Evolutionary conservation across 768 basidiomycete species (phyloP).

Genomic region (Boletus subcaerulescens): DNA sequence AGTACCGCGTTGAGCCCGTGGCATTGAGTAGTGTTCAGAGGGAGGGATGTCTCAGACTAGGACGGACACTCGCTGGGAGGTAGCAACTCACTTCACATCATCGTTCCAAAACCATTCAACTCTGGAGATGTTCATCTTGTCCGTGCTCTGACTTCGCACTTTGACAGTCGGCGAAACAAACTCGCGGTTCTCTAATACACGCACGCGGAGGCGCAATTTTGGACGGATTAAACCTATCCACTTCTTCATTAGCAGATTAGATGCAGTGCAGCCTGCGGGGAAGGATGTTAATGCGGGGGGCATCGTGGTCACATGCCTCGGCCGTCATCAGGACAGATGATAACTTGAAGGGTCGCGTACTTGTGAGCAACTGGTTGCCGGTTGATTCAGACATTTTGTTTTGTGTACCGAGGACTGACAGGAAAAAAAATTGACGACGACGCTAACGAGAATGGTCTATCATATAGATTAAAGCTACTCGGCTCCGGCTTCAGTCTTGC

Average conservation of each 20-base stretch:
- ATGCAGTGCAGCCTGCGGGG: conserved; percentile 23
- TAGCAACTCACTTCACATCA: conserved; percentile 15
- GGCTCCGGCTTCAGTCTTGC: conserved; percentile 12
- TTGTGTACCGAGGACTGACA: background rate
- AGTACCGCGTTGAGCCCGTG: background rate
- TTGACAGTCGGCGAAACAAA: conserved; percentile 18
- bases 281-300: background rate
- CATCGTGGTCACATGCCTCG: background rate
- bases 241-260: conserved; percentile 18
- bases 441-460: background rate
- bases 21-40: no score
- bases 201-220: conserved; percentile 23
- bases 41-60: no score
- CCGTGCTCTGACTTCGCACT: background rate
- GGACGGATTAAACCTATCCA: conserved; percentile 19
- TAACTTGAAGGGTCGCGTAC: conserved; percentile 12
- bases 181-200: background rate
- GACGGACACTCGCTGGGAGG: no score
- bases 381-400: conserved; percentile 9
- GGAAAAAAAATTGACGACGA: background rate
- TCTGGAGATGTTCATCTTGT: background rate
- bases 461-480: conserved; percentile 5
- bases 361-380: conserved; percentile 12
- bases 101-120: conserved; percentile 17
- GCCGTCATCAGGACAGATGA: background rate